These are phyloP conservation scores for Allium sativum DNA, from an alignment of 106 monocot genomes.

Conservation along the genomic window DNA sequence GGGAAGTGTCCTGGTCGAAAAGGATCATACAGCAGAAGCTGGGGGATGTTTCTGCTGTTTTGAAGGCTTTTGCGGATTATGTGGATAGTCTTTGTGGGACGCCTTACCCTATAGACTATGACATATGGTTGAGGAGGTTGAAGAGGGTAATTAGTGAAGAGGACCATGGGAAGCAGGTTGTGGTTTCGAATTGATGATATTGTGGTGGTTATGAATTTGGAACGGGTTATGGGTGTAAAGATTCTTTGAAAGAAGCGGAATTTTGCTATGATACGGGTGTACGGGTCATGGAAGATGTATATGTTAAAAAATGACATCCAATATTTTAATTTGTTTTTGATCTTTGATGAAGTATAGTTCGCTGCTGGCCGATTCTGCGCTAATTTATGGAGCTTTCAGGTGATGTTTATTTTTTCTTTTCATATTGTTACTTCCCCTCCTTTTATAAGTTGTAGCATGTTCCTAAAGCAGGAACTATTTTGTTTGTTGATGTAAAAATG, in stretches of 20 bases:
- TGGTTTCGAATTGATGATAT: conserved; percentile 7
- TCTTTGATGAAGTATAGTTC: no score
- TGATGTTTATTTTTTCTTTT: no score
- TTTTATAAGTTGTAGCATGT: no score
- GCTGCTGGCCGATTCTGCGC: no score
- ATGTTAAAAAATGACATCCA: no score
- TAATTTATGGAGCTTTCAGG: no score
- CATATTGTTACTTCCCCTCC: no score
- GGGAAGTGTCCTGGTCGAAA: conserved; percentile 77
- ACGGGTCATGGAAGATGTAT: no score
- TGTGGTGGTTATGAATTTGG: not conserved
- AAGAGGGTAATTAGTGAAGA: conserved; percentile 63
- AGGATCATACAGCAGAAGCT: conserved; percentile 90
- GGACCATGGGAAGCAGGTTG: conserved; percentile 77
- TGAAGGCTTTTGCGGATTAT: conserved; percentile 98
- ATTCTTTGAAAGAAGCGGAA: not conserved
- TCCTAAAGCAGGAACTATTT: no score
- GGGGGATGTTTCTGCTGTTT: conserved; percentile 78
- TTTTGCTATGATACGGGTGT: no score
- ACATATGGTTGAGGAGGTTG: conserved; percentile 89
- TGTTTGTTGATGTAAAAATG: no score
- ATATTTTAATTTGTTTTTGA: no score
- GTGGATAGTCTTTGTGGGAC: conserved; percentile 95
- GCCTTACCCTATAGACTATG: conserved; percentile 80
- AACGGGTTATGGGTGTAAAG: not conserved